These are phyloP conservation scores for Paramecium octaurelia DNA, from an alignment of 73 alveolate species.

Conservation along the genomic window DNA sequence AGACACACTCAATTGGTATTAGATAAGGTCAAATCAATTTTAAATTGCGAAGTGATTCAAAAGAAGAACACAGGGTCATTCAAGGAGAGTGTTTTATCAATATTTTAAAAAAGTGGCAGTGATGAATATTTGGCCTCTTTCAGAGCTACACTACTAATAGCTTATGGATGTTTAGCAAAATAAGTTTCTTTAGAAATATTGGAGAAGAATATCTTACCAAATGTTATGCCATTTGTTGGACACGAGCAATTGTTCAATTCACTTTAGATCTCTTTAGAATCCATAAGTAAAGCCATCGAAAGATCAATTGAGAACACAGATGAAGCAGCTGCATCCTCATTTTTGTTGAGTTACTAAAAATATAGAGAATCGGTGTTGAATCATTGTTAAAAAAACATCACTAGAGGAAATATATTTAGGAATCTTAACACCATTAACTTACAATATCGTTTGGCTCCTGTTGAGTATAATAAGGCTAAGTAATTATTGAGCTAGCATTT, in stretches of 20 bases:
- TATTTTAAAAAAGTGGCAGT: neutral
- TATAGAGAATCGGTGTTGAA: neutral
- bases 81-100: slow-evolving; percentile 35
- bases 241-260: neutral
- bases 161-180: neutral
- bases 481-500: neutral
- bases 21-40: slow-evolving; percentile 16
- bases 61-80: slow-evolving; percentile 31
- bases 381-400: neutral
- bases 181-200: neutral
- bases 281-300: neutral
- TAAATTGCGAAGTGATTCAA: slow-evolving; percentile 34
- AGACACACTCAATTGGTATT: slow-evolving; percentile 24
- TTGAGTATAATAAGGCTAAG: neutral
- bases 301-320: slow-evolving; percentile 3
- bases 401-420: neutral
- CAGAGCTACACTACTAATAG: slow-evolving; percentile 16
- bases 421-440: neutral
- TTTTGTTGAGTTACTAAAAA: neutral
- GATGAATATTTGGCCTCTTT: neutral
- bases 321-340: neutral
- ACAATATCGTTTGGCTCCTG: neutral
- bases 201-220: slow-evolving; percentile 38
- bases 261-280: neutral
- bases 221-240: slow-evolving; percentile 23